Conservation (phyloP, 768 basidiomycete species). For the Boletus rubescentipes region DNA sequence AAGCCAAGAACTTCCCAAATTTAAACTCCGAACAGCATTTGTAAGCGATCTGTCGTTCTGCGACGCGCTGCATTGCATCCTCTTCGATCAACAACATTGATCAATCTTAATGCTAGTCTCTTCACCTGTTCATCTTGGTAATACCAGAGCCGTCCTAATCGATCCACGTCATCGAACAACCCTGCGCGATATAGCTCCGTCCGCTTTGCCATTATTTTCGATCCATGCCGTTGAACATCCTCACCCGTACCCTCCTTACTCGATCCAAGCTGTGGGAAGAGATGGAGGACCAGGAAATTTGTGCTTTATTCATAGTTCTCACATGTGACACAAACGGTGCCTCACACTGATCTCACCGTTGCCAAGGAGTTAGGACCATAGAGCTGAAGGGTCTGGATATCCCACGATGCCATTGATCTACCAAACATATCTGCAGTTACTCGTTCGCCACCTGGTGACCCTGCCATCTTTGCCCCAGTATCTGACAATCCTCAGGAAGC, state of each 20-base stretch:
- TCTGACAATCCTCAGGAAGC: not conserved
- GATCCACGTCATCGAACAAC: not conserved
- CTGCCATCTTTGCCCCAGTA: not conserved
- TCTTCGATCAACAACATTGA: not conserved
- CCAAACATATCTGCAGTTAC: not conserved
- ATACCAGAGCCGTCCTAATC: no score
- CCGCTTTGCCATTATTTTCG: not conserved
- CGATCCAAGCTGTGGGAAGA: not conserved
- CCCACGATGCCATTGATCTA: not conserved
- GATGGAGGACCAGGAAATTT: not conserved
- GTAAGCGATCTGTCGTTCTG: no score
- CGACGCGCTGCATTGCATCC: no score
- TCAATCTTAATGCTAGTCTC: not conserved
- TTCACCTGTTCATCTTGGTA: no score
- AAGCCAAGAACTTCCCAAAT: no score
- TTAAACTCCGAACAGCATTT: no score
- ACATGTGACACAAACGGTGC: not conserved
- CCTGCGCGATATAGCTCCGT: not conserved
- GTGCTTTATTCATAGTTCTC: not conserved
- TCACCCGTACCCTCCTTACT: not conserved
- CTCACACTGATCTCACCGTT: not conserved
- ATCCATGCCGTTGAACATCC: not conserved
- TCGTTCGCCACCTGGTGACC: not conserved
- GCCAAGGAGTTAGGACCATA: not conserved
- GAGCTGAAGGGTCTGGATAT: constrained; percentile 1